A percentile compares a stretch with the other conserved stretches of the same genome.
Conservation (phyloP, 2,329 filamentous ascomycete genomes). For the Hirsutella thompsonii region DNA sequence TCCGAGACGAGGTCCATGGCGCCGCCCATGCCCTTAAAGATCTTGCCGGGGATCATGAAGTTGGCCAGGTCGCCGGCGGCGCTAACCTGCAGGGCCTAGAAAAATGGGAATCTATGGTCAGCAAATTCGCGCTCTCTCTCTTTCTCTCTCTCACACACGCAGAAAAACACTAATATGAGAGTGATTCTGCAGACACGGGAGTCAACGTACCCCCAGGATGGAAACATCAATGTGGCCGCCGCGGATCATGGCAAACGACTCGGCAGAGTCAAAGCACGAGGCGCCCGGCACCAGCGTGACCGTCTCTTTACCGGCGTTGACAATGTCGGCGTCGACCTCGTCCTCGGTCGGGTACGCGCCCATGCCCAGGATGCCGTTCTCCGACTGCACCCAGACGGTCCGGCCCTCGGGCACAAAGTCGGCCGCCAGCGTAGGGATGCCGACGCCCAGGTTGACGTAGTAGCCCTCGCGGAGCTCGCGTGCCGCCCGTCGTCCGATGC, state of each 20-base stretch:
- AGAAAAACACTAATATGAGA: too few relatives aligned
- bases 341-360: slow-evolving; percentile 65
- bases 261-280: slow-evolving; percentile 64
- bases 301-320: slow-evolving; percentile 83
- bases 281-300: slow-evolving; percentile 69
- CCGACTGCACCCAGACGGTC: slow-evolving; percentile 73
- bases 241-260: slow-evolving; percentile 81
- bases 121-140: not conserved
- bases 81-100: slow-evolving; percentile 60
- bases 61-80: slow-evolving; percentile 72
- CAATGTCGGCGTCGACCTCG: slow-evolving; percentile 63
- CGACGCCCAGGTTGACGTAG: slow-evolving; percentile 71
- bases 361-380: slow-evolving; percentile 79
- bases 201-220: slow-evolving; percentile 50
- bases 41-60: slow-evolving; percentile 83
- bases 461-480: slow-evolving; percentile 70
- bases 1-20: slow-evolving; percentile 65
- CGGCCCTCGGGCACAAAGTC: slow-evolving; percentile 56
- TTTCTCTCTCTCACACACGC: too few relatives aligned
- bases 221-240: slow-evolving; percentile 75
- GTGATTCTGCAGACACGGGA: too few relatives aligned
- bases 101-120: too few relatives aligned
- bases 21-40: slow-evolving; percentile 78
- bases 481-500: slow-evolving; percentile 65
- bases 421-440: slow-evolving; percentile 79